phyloP scores from a whole-genome alignment of 495 filamentous ascomycete species.

The Lasiosphaeria hispida region DNA sequence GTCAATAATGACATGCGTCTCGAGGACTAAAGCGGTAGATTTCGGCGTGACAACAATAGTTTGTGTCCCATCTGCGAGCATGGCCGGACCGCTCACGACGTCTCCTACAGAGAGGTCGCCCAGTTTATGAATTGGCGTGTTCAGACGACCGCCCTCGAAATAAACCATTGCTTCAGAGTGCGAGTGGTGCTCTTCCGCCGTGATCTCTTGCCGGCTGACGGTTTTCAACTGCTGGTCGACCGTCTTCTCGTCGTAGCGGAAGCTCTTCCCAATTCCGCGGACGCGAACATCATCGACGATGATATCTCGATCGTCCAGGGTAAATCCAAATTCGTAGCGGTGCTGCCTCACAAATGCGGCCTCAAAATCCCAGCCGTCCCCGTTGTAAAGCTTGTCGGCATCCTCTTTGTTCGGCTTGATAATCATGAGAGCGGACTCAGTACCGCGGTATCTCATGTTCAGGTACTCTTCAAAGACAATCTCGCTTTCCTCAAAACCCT shows the following conservation, averaged over 20 bases:
- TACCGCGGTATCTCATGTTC: slow-evolving; percentile 86
- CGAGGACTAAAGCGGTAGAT: slow-evolving; percentile 67
- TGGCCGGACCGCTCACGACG: slow-evolving; percentile 77
- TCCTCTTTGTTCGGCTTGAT: slow-evolving; percentile 61
- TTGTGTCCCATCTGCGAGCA: slow-evolving; percentile 92
- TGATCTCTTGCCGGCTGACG: slow-evolving; percentile 48
- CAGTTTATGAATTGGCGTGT: slow-evolving; percentile 84
- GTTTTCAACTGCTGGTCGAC: slow-evolving; percentile 75
- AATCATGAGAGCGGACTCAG: slow-evolving; percentile 85
- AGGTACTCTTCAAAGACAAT: slow-evolving; percentile 86
- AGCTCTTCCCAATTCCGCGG: slow-evolving; percentile 83
- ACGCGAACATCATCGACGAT: slow-evolving; percentile 92
- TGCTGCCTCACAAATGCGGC: slow-evolving; percentile 83
- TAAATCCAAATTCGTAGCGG: slow-evolving; percentile 93
- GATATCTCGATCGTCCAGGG: slow-evolving; percentile 81
- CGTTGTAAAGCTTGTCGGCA: slow-evolving; percentile 36
- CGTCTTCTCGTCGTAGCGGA: slow-evolving; percentile 71
- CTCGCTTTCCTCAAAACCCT: slow-evolving; percentile 69
- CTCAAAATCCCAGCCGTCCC: slow-evolving; percentile 74
- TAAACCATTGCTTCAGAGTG: slow-evolving; percentile 60
- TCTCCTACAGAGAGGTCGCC: slow-evolving; percentile 74
- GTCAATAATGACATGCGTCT: slow-evolving; percentile 72
- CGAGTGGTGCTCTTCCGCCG: slow-evolving; percentile 55
- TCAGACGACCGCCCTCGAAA: slow-evolving; percentile 69
- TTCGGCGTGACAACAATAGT: slow-evolving; percentile 89